These are phyloP conservation scores for Sporothrix dimorphospora DNA, from an alignment of 2,329 filamentous ascomycete species.

Conservation along the genomic window DNA sequence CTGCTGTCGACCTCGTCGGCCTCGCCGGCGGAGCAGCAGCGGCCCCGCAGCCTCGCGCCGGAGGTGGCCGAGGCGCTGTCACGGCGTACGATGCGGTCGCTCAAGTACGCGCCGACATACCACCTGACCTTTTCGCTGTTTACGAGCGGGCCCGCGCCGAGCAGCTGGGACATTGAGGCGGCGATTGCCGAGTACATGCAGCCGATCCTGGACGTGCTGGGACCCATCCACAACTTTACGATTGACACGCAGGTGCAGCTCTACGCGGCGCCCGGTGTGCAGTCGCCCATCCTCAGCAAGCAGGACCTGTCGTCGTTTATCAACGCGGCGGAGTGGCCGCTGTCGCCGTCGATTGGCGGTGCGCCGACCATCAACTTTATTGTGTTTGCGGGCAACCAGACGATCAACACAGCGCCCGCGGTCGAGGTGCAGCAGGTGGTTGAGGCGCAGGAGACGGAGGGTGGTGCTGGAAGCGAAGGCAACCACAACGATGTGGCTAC, in stretches of 20 bases:
- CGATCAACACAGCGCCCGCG: slow-evolving; percentile 53
- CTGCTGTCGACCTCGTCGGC: slow-evolving; percentile 65
- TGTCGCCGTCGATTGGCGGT: slow-evolving; percentile 89
- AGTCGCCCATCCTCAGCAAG: slow-evolving; percentile 69
- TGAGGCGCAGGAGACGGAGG: neutral
- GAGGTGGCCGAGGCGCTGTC: slow-evolving; percentile 60
- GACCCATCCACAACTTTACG: slow-evolving; percentile 89
- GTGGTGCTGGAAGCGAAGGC: neutral
- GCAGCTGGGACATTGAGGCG: slow-evolving; percentile 86
- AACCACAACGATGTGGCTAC: slow-evolving; percentile 44
- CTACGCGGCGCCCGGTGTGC: slow-evolving; percentile 74
- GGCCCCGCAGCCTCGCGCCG: slow-evolving; percentile 51
- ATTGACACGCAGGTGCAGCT: slow-evolving; percentile 96
- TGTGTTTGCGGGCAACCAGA: slow-evolving; percentile 81
- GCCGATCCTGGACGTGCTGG: slow-evolving; percentile 78
- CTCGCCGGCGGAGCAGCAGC: slow-evolving; percentile 45
- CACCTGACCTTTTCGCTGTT: slow-evolving; percentile 96
- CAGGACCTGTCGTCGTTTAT: slow-evolving; percentile 93
- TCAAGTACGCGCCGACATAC: slow-evolving; percentile 92
- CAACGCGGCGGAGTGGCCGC: slow-evolving; percentile 96
- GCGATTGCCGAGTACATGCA: slow-evolving; percentile 80
- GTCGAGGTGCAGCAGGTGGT: neutral
- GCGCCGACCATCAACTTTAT: slow-evolving; percentile 97
- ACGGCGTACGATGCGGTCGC: slow-evolving; percentile 77
- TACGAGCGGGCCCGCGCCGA: slow-evolving; percentile 75